phyloP scores from a whole-genome alignment of 1,284 basidiomycete species.

The Marasmius sp. region DNA sequence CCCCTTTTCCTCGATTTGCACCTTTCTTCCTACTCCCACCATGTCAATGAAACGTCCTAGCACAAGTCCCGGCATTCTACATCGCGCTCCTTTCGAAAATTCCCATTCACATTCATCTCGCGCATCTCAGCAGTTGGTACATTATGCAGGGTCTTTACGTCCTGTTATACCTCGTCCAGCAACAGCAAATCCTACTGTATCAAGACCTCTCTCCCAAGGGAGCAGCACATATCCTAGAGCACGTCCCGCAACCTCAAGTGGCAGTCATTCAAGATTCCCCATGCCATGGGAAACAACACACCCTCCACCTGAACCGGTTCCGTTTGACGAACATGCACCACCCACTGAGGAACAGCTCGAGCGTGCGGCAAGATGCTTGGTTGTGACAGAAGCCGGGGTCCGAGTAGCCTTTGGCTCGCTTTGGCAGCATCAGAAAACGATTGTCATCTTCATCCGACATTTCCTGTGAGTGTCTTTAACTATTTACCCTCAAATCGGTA shows the following conservation, averaged over 20 bases:
- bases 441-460: constrained; percentile 64
- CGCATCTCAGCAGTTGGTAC: background rate
- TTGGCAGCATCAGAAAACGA: constrained; percentile 38
- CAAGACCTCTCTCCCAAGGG: too few species aligned
- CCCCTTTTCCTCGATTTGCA: background rate
- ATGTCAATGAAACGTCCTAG: background rate
- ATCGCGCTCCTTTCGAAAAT: background rate
- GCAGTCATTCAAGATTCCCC: background rate
- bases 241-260: background rate
- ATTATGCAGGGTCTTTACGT: background rate
- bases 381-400: background rate
- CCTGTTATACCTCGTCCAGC: background rate
- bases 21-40: background rate
- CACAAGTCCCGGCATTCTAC: background rate
- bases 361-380: background rate
- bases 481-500: background rate
- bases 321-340: background rate
- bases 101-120: background rate
- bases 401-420: background rate
- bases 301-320: background rate
- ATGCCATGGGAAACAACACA: background rate
- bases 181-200: background rate
- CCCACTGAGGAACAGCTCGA: background rate
- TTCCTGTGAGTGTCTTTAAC: constrained; percentile 39
- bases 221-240: background rate